A percentile compares a stretch with the other conserved stretches of the same genome.
Evolutionary conservation across 768 basidiomycete genomes (phyloP).

Genomic region (Nidularia pulvinata): DNA sequence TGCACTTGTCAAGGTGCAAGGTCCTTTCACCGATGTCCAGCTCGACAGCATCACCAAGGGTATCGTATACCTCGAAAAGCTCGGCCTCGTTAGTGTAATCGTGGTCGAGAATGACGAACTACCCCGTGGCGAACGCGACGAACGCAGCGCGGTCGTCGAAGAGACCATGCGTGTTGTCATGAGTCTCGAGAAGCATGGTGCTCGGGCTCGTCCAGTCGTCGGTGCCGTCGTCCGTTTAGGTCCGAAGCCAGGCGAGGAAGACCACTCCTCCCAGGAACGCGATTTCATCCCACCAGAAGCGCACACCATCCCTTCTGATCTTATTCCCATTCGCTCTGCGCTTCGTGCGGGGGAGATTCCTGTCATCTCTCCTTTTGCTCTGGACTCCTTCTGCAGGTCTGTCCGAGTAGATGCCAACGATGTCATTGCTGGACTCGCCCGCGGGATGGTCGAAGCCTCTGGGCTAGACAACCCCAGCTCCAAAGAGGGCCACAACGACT

Average conservation of each 20-base stretch:
- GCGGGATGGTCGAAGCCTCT: slow-evolving; percentile 74
- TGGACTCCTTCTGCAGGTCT: slow-evolving; percentile 89
- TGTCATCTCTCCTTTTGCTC: slow-evolving; percentile 89
- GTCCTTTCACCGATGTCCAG: slow-evolving; percentile 92
- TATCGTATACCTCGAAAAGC: slow-evolving; percentile 93
- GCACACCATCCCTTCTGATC: slow-evolving; percentile 78
- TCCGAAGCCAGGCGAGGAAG: slow-evolving; percentile 58
- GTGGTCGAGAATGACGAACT: slow-evolving; percentile 90
- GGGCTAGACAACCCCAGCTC: slow-evolving; percentile 19
- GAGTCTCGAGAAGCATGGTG: slow-evolving; percentile 83
- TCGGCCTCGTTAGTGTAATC: slow-evolving; percentile 94
- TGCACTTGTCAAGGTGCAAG: slow-evolving; percentile 95
- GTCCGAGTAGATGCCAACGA: slow-evolving; percentile 86
- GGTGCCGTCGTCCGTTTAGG: slow-evolving; percentile 86
- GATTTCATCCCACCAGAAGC: slow-evolving; percentile 60
- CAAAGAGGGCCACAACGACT: slow-evolving; percentile 24
- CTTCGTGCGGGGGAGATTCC: slow-evolving; percentile 95
- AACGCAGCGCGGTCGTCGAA: slow-evolving; percentile 64
- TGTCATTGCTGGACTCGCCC: slow-evolving; percentile 83
- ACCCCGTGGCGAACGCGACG: slow-evolving; percentile 64
- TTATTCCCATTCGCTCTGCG: slow-evolving; percentile 85
- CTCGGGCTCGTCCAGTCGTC: slow-evolving; percentile 84
- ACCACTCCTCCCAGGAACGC: slow-evolving; percentile 15
- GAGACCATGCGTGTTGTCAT: slow-evolving; percentile 87
- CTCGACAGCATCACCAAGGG: slow-evolving; percentile 93